Evolutionary conservation across 148 eudicot genomes (phyloP), one percentile per base, ranked within the genome.

Genomic region (Polygonum aviculare): DNA sequence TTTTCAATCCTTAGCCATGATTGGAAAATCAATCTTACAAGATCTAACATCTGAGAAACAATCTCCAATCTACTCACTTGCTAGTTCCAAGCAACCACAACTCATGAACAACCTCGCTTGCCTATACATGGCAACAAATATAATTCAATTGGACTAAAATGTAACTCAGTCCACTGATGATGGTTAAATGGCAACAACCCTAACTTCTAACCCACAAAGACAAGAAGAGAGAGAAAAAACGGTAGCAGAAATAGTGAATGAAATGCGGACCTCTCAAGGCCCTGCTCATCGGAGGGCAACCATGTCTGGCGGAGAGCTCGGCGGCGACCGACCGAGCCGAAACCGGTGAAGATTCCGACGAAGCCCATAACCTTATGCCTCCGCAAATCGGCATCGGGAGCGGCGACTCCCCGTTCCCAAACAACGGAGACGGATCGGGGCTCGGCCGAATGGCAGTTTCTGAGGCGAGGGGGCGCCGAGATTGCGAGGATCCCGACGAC

Each of bases 271-370:
- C 93, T 78, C 81, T 86, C 88, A 75, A 92, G 98, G n/a, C 91
- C 95, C 67, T 83, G 83, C 59, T 55, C 93, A 82, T 88, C 90
- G 33, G 96, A 86, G 5, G 98, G 98, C 84, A 94, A 80, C 98
- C 98, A 94, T 73, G 97, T 94, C 79, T 79, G 78, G 26, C 98
- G 81, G 83, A 94, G 81, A 41, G 96, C 79, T 14, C 82, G 76
- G 26, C 98, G 86, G 14, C 98, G 77, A 1, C 89, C 93, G 16
- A 73, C 79, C 12, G 97, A 92, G 51, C 85, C 89, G 26, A 94
- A 94, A 60, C 96, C 98, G 50, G 98, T 92, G 74, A 92, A 95
- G 76, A 94, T 89, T 26, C 98, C 98, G 19, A 94, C 97, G 76
- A 94, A 94, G 0, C 92, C 98, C 96, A 90, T 94, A n/a, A 90